A percentile compares a stretch with the other conserved stretches of the same genome.
Conservation (phyloP, 495 filamentous ascomycete genomes). For the Bathelium albidoporum region DNA sequence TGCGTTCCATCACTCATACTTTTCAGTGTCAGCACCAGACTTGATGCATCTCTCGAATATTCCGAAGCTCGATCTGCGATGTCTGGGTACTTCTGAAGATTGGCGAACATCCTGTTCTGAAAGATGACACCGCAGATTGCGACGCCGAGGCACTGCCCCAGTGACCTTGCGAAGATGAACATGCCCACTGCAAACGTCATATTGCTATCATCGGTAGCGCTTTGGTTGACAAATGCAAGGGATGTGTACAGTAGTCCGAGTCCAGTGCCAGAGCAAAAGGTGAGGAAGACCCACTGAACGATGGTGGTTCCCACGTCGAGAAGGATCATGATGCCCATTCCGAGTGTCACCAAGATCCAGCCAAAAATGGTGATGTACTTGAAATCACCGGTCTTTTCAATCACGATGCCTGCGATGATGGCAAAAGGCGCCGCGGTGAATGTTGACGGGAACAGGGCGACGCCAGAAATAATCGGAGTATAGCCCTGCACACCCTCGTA, state of each 20-base stretch:
- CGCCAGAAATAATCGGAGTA: constrained; percentile 7
- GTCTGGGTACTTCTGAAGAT: background rate
- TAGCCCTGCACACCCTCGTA: constrained; percentile 4
- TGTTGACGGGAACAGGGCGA: constrained; percentile 29
- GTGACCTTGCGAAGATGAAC: constrained; percentile 14
- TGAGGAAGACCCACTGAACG: constrained; percentile 42
- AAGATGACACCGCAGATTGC: background rate
- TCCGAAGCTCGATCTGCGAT: background rate
- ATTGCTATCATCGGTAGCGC: constrained; percentile 11
- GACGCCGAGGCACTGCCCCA: constrained; percentile 12
- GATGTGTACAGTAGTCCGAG: constrained; percentile 45
- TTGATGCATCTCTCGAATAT: background rate
- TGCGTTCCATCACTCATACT: background rate
- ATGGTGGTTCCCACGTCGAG: constrained; percentile 38
- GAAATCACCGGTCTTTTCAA: constrained; percentile 36
- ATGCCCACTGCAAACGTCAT: constrained; percentile 14
- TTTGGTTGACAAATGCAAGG: constrained; percentile 42
- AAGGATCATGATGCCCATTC: constrained; percentile 42
- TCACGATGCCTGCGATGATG: constrained; percentile 40
- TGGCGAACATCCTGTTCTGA: background rate
- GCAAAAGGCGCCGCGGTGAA: constrained; percentile 35
- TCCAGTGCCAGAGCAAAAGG: constrained; percentile 42
- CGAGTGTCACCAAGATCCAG: constrained; percentile 41
- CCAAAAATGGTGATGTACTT: constrained; percentile 47
- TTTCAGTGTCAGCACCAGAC: background rate